Evolutionary conservation across 2,329 filamentous ascomycete genomes (phyloP).

Genomic region (Amauroascus niger): DNA sequence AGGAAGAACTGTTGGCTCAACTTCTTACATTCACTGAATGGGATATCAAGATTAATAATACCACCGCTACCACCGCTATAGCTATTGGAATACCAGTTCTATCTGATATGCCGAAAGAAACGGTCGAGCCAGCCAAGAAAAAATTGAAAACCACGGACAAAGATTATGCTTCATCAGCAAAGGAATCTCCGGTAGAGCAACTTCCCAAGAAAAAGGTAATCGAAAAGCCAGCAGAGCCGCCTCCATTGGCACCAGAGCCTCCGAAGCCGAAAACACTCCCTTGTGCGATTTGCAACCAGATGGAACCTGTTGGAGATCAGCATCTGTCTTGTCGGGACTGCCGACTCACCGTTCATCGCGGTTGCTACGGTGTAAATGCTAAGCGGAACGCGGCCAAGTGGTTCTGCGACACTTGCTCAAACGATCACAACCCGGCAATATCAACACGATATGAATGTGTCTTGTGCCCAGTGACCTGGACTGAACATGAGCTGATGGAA

Average conservation of each 20-base stretch:
- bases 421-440: constrained; percentile 82
- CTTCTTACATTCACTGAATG: constrained; percentile 39
- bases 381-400: constrained; percentile 64
- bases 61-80: constrained; percentile 37
- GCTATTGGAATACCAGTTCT: constrained; percentile 36
- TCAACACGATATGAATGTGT: constrained; percentile 95
- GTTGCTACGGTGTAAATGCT: constrained; percentile 81
- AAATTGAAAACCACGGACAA: constrained; percentile 46
- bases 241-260: constrained; percentile 61
- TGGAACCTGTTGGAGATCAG: constrained; percentile 62
- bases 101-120: constrained; percentile 22
- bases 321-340: constrained; percentile 77
- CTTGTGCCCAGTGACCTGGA: constrained; percentile 73
- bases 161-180: constrained; percentile 42
- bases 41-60: constrained; percentile 36
- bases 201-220: constrained; percentile 50
- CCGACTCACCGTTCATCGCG: constrained; percentile 78
- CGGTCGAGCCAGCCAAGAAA: constrained; percentile 50
- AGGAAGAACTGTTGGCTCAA: constrained; percentile 64
- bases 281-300: constrained; percentile 71
- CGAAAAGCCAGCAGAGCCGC: constrained; percentile 48
- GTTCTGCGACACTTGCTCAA: constrained; percentile 91
- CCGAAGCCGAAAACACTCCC: constrained; percentile 70
- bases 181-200: constrained; percentile 37
- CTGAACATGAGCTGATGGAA: constrained; percentile 74